Evolutionary conservation across 352 stramenopile species (phyloP).

Genomic region (Pythium sukuiense): DNA sequence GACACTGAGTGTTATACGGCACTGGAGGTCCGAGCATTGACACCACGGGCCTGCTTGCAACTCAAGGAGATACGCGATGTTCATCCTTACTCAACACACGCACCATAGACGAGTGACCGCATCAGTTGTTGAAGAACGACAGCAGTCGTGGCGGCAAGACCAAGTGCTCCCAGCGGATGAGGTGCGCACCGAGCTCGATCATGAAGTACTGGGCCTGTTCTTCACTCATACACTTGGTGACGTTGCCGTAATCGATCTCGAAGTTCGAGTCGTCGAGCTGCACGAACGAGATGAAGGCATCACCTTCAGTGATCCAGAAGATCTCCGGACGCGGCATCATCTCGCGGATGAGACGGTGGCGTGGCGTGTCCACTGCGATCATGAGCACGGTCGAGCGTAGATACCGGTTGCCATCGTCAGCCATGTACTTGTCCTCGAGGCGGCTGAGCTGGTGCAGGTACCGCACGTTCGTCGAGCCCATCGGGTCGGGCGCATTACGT

Average conservation of each 20-base stretch:
- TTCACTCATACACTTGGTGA: conserved; percentile 19
- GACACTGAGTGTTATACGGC: too few species aligned
- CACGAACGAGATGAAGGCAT: conserved; percentile 23
- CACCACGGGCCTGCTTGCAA: too few species aligned
- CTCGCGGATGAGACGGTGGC: conserved; percentile 22
- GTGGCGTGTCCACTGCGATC: conserved; percentile 19
- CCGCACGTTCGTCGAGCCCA: conserved; percentile 7
- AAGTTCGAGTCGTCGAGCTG: conserved; percentile 19
- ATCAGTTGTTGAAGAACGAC: conserved; percentile 6
- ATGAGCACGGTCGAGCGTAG: conserved; percentile 22
- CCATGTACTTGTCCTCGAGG: conserved; percentile 13
- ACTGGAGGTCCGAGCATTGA: too few species aligned
- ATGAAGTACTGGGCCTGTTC: conserved; percentile 29
- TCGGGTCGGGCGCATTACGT: conserved; percentile 19
- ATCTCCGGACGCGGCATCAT: conserved; percentile 19
- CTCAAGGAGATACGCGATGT: too few species aligned
- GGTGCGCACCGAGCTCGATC: conserved; percentile 23
- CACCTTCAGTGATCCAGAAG: conserved; percentile 25
- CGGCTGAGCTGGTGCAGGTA: conserved; percentile 18
- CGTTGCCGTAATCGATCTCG: conserved; percentile 27
- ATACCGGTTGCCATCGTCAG: not conserved
- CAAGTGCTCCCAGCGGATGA: conserved; percentile 26
- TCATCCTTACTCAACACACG: too few species aligned
- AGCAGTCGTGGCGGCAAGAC: conserved; percentile 25
- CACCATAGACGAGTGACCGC: too few species aligned